Evolutionary conservation across 306 rosid genomes (phyloP).

Genomic region (Malus sylvestris): DNA sequence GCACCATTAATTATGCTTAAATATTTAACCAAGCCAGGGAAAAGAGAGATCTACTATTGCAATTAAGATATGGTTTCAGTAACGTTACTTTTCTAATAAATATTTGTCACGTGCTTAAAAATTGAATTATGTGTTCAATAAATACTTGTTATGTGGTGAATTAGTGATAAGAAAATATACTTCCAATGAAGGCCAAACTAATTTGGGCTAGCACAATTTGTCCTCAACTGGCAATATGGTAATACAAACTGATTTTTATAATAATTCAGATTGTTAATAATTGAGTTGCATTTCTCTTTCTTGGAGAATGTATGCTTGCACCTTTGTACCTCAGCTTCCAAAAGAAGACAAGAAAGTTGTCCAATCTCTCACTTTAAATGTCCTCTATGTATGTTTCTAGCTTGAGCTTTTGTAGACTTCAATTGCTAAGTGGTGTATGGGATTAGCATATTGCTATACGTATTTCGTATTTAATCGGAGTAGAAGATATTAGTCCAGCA

Average conservation of each 20-base stretch:
- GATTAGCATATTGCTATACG: background rate
- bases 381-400: background rate
- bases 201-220: background rate
- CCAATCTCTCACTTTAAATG: background rate
- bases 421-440: background rate
- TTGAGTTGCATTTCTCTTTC: background rate
- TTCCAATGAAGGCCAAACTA: background rate
- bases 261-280: background rate
- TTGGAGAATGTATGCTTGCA: background rate
- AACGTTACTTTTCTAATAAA: too few species aligned
- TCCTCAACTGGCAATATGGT: background rate
- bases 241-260: background rate
- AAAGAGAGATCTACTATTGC: too few species aligned
- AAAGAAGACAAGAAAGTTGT: background rate
- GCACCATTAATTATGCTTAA: conserved; percentile 8
- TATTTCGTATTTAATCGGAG: background rate
- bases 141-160: too few species aligned
- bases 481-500: background rate
- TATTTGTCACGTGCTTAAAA: too few species aligned
- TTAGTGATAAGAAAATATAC: too few species aligned
- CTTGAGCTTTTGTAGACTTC: background rate
- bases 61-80: too few species aligned
- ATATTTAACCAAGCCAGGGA: background rate
- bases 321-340: background rate
- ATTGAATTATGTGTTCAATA: rapidly evolving